Conservation (phyloP, 2,329 filamentous ascomycete genomes). For the Monosporascus cannonballus region DNA sequence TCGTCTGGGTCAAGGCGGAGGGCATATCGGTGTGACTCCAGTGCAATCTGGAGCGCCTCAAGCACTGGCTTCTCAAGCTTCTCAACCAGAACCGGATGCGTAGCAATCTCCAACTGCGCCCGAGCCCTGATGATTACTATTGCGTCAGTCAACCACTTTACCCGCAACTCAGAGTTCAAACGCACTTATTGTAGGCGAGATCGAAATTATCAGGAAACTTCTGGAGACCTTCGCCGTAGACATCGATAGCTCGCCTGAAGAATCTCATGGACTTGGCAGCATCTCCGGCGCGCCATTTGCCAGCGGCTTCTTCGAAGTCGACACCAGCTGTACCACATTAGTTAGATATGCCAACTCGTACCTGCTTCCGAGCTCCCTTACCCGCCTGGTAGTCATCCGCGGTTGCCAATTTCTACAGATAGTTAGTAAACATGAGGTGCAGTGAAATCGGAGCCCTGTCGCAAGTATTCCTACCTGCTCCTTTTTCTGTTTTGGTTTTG, state of each 20-base stretch:
- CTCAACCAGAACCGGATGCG: constrained; percentile 55
- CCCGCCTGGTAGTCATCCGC: constrained; percentile 63
- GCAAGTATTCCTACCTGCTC: constrained; percentile 3
- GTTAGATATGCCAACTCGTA: background rate
- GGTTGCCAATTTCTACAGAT: constrained; percentile 44
- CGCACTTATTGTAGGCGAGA: constrained; percentile 68
- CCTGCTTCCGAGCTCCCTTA: constrained; percentile 19
- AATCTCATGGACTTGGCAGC: constrained; percentile 52
- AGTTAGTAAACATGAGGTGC: background rate
- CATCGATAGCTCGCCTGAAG: constrained; percentile 58
- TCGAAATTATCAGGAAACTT: constrained; percentile 60
- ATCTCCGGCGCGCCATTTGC: constrained; percentile 70
- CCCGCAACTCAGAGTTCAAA: constrained; percentile 10
- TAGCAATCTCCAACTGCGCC: constrained; percentile 63
- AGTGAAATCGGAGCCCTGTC: background rate
- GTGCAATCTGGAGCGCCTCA: constrained; percentile 51
- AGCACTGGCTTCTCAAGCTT: constrained; percentile 48
- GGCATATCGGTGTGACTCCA: constrained; percentile 59
- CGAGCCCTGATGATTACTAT: constrained; percentile 45
- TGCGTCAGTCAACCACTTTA: background rate
- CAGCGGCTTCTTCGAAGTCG: constrained; percentile 63
- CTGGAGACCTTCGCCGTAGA: constrained; percentile 57
- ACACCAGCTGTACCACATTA: constrained; percentile 47
- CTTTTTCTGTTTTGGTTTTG: constrained; percentile 16
- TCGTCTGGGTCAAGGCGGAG: constrained; percentile 54